Evolutionary conservation across 1,139 yeast species (phyloP), one percentile per base, ranked within the genome.

Genomic region (Debaryomyces sp.): DNA sequence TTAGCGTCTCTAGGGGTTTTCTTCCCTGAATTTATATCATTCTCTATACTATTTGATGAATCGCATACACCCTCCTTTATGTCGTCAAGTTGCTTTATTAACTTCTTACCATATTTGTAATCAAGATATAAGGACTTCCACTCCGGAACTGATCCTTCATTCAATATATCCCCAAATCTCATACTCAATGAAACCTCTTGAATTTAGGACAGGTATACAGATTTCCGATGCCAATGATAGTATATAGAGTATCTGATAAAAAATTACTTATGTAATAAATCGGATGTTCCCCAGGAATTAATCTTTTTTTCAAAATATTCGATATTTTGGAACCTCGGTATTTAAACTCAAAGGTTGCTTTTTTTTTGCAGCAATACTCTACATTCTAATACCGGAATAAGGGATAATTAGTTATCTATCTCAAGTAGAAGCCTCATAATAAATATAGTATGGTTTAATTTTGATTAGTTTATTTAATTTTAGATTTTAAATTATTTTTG

Each of bases 61-160:
- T 13, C 38, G 27, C 9, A 38, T 39, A 18, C 6, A 3, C 39
- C 47, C 26, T 47, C 50, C 40, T 51, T 46, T 13, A 54, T 37
- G 38, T 50, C 58, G 21, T 39, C 50, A 17, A 62, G 56, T 42
- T 61, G 61, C 49, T 72, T 71, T 49, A 75, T 73, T 44, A 70
- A 55, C 55, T 73, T 73, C 57, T 73, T 75, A 6, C 79, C 79
- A 23, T 69, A 69, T 61, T 85, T 86, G 62, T 91, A 91, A 65
- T 89, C 85, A 36, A 91, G 72, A 59, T 91, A 90, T 62, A 87
- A 91, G 51, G 81, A 83, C 57, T 83, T 77, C 97, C 97, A 90
- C 64, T 90, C 97, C 1, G 96, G 96, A 6, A 89, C 89, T 53
- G 82, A 67, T 27, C 81, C 81, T 42, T 81, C 85, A 51, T 71